A percentile compares a stretch with the other conserved stretches of the same genome.
Evolutionary conservation across 495 filamentous ascomycete species (phyloP).

Genomic region (Trichoderma orchidacearum): DNA sequence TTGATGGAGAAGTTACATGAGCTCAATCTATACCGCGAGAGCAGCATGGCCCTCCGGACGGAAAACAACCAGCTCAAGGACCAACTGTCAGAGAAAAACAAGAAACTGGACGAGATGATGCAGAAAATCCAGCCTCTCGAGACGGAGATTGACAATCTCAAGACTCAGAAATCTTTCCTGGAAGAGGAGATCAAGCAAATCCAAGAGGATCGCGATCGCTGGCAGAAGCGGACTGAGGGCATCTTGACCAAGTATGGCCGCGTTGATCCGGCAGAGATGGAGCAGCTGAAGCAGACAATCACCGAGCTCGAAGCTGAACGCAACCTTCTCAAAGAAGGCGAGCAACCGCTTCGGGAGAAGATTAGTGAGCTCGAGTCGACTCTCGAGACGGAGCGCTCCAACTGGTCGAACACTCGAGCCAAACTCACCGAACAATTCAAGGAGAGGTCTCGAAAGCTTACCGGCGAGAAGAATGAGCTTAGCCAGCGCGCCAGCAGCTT

Average conservation of each 20-base stretch:
- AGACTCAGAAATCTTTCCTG: constrained; percentile 62
- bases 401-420: constrained; percentile 25
- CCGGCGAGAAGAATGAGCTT: constrained; percentile 25
- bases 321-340: constrained; percentile 46
- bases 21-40: constrained; percentile 88
- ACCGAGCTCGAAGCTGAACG: constrained; percentile 54
- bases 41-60: constrained; percentile 72
- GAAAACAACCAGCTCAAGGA: constrained; percentile 68
- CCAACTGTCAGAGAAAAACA: constrained; percentile 57
- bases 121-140: constrained; percentile 72
- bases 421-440: constrained; percentile 36
- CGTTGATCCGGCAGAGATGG: constrained; percentile 82
- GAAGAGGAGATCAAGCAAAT: constrained; percentile 77
- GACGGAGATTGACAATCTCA: constrained; percentile 60
- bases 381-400: constrained; percentile 27
- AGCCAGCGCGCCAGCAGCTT: constrained; percentile 22
- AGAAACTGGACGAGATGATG: constrained; percentile 59
- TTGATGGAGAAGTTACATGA: constrained; percentile 89
- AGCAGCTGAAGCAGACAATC: constrained; percentile 59
- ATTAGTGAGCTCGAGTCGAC: constrained; percentile 27
- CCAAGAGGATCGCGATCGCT: constrained; percentile 76
- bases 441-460: constrained; percentile 25
- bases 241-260: constrained; percentile 94
- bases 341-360: constrained; percentile 44
- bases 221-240: constrained; percentile 85